A percentile compares a stretch with the other conserved stretches of the same genome.
phyloP scores from a whole-genome alignment of 176 grass and related monocot species.

The Ananas comosus region DNA sequence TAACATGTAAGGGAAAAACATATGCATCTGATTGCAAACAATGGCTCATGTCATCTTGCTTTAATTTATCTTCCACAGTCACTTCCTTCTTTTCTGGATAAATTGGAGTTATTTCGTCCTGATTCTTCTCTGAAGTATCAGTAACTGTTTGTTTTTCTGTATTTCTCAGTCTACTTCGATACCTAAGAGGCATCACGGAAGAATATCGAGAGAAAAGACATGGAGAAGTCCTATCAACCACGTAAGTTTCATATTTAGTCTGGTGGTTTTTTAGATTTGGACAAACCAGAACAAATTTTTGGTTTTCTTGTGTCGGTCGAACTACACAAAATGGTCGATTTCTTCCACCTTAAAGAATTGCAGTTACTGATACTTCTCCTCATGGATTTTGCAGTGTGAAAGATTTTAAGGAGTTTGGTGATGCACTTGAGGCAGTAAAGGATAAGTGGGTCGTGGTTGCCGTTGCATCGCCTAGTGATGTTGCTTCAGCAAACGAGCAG shows the following conservation, averaged over 20 bases:
- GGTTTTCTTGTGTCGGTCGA: not conserved
- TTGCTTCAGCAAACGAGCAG: conserved; percentile 55
- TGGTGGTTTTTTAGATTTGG: too few species aligned
- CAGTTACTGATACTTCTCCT: not conserved
- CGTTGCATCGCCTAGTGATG: conserved; percentile 78
- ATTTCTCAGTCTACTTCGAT: conserved; percentile 61
- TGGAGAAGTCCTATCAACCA: conserved; percentile 86
- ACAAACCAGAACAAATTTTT: not conserved
- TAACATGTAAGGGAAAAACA: too few species aligned
- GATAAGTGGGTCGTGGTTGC: conserved; percentile 68
- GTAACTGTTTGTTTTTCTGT: not conserved
- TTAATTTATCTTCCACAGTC: too few species aligned
- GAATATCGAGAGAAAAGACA: conserved; percentile 77
- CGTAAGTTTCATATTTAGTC: conserved; percentile 21
- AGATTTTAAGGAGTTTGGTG: conserved; percentile 95
- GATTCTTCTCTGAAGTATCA: not conserved
- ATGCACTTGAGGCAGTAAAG: conserved; percentile 73
- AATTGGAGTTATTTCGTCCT: not conserved
- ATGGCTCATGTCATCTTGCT: too few species aligned
- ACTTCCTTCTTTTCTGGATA: too few species aligned
- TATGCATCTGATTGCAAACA: too few species aligned
- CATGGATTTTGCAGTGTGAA: conserved; percentile 39
- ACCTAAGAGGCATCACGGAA: conserved; percentile 68
- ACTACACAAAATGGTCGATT: not conserved
- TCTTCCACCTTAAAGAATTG: not conserved